Conservation (phyloP, 176 grass and related monocot genomes). For the Phragmites australis region DNA sequence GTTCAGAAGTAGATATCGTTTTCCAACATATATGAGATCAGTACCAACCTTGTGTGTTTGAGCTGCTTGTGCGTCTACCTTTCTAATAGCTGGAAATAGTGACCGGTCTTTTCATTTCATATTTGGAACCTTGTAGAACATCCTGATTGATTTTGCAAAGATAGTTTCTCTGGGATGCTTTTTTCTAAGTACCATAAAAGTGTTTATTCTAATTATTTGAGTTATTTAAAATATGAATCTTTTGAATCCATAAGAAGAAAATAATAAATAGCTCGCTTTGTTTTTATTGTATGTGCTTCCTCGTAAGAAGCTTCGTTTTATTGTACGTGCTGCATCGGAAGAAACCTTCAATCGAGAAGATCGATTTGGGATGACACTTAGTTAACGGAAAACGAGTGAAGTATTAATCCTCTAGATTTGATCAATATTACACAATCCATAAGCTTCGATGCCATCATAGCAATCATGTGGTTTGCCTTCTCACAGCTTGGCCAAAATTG, state of each 20-base stretch:
- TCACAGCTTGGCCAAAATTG: not conserved
- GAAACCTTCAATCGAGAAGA: too few relatives aligned
- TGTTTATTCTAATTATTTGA: not conserved
- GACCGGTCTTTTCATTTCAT: not conserved
- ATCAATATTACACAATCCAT: not conserved
- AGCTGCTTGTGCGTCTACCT: not conserved
- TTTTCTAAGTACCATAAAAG: not conserved
- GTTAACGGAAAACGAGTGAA: not conserved
- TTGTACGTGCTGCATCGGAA: too few relatives aligned
- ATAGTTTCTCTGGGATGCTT: not conserved
- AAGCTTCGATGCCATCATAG: not conserved
- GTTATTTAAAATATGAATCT: not conserved
- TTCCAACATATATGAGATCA: slow-evolving; percentile 1
- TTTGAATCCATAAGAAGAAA: not conserved
- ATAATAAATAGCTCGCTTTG: not conserved
- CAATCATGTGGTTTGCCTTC: not conserved
- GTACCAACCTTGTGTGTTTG: not conserved
- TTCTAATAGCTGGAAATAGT: not conserved
- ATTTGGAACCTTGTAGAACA: not conserved
- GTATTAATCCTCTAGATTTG: not conserved
- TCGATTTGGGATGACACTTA: not conserved
- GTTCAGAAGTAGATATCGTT: slow-evolving; percentile 23
- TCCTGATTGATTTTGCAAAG: not conserved
- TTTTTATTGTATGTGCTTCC: not conserved
- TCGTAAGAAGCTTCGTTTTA: too few relatives aligned